These are phyloP conservation scores for Austroboletus niveus DNA, from an alignment of 1,284 basidiomycete genomes.

Conservation along the genomic window DNA sequence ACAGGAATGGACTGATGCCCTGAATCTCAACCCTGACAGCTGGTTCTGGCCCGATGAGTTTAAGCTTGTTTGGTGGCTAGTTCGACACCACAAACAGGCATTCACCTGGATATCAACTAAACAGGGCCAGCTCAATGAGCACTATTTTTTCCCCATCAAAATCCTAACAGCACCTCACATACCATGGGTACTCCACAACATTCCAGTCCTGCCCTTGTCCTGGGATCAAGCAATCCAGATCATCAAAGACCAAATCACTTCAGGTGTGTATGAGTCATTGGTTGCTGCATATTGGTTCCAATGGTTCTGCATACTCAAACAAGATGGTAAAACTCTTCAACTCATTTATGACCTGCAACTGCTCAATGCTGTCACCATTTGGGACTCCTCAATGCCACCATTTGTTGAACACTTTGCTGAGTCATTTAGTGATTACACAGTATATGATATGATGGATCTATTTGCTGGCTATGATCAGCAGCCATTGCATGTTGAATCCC, in stretches of 20 bases:
- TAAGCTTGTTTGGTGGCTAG: no score
- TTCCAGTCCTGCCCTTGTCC: slow-evolving; percentile 12
- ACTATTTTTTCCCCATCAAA: slow-evolving; percentile 13
- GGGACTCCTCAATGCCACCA: no score
- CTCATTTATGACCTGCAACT: slow-evolving; percentile 30
- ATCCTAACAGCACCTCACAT: slow-evolving; percentile 17
- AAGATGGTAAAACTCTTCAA: slow-evolving; percentile 19
- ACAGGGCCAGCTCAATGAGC: slow-evolving; percentile 14
- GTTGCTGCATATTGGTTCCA: slow-evolving; percentile 35
- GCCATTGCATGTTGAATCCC: slow-evolving; percentile 3
- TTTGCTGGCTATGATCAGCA: slow-evolving; percentile 10
- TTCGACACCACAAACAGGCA: no score
- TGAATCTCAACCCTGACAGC: slow-evolving; percentile 5
- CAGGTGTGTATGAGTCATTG: slow-evolving; percentile 31
- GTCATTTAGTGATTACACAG: slow-evolving; percentile 6
- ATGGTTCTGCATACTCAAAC: slow-evolving; percentile 45
- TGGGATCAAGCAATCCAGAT: slow-evolving; percentile 13
- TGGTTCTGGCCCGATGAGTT: slow-evolving; percentile 12
- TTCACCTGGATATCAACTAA: not conserved
- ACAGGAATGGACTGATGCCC: not conserved
- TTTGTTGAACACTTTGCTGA: no score
- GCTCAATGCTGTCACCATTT: no score
- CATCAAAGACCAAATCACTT: slow-evolving; percentile 23
- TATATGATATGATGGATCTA: slow-evolving; percentile 14
- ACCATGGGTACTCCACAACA: not conserved